Conservation (phyloP, 2,329 filamentous ascomycete genomes). For the Ceratocystis diversiconidia region DNA sequence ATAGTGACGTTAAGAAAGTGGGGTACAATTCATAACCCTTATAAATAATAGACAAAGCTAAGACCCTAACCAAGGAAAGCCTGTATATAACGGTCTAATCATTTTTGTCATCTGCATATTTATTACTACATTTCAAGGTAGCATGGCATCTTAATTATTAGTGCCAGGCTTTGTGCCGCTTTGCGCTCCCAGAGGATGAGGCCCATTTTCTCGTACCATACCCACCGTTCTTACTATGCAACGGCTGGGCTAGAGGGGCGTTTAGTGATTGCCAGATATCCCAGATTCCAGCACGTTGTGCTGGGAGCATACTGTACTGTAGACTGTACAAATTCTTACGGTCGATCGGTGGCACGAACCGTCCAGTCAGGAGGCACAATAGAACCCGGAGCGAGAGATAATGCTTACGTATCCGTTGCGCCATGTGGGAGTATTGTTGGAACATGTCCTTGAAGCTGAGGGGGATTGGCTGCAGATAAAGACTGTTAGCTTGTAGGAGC, state of each 20-base stretch:
- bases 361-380: constrained; percentile 73
- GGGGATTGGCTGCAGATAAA: constrained; percentile 55
- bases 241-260: constrained; percentile 29
- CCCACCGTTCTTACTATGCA: constrained; percentile 21
- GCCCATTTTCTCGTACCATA: constrained; percentile 21
- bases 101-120: not conserved
- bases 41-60: not conserved
- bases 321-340: constrained; percentile 88
- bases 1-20: not conserved
- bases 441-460: constrained; percentile 90
- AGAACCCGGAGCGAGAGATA: constrained; percentile 84
- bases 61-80: not conserved
- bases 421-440: constrained; percentile 91
- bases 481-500: constrained; percentile 7
- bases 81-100: not conserved
- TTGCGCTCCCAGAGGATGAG: not conserved
- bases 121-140: not conserved
- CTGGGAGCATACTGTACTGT: constrained; percentile 95
- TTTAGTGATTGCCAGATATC: constrained; percentile 74
- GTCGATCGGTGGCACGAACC: constrained; percentile 89
- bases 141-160: not conserved
- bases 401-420: constrained; percentile 81
- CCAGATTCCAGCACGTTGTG: constrained; percentile 59
- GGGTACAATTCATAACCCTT: not conserved
- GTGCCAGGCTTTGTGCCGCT: constrained; percentile 9